Conservation (phyloP, 1,284 basidiomycete genomes). For the Apiotrichum gamsii region DNA sequence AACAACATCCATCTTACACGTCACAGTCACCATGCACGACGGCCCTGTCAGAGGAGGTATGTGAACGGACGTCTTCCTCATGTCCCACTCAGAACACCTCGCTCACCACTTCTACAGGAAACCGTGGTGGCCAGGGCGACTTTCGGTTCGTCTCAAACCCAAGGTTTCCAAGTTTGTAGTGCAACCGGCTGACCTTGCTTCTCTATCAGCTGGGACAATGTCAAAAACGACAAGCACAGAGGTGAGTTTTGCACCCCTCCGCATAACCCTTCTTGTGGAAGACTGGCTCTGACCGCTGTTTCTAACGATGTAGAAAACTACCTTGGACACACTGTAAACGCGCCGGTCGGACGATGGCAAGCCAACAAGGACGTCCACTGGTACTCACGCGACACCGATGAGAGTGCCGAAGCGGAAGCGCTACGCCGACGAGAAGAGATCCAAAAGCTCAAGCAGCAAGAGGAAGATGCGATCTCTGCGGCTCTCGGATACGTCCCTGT, state of each 20-base stretch:
- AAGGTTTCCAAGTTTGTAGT: background rate
- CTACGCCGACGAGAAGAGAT: slow-evolving; percentile 56
- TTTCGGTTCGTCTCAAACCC: slow-evolving; percentile 49
- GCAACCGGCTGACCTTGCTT: no score
- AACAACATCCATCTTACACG: slow-evolving; percentile 25
- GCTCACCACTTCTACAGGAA: no score
- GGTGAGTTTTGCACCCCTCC: no score
- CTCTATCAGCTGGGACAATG: slow-evolving; percentile 71
- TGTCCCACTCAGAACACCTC: no score
- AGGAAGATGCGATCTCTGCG: slow-evolving; percentile 74
- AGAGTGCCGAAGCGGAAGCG: slow-evolving; percentile 48
- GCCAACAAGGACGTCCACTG: slow-evolving; percentile 92
- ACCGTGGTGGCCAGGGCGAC: slow-evolving; percentile 78
- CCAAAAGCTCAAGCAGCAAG: slow-evolving; percentile 69
- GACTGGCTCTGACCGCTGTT: no score
- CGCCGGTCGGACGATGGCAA: slow-evolving; percentile 87
- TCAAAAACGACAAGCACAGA: slow-evolving; percentile 85
- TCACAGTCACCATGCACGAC: slow-evolving; percentile 35
- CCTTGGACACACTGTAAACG: slow-evolving; percentile 84
- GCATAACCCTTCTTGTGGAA: no score
- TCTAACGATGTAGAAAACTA: slow-evolving; percentile 58
- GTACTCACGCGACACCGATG: slow-evolving; percentile 64
- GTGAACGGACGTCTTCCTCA: no score
- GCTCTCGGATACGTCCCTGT: slow-evolving; percentile 57
- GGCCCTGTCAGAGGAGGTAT: slow-evolving; percentile 41